Evolutionary conservation across 1,139 yeast genomes (phyloP).

Genomic region (Taphrina deformans): DNA sequence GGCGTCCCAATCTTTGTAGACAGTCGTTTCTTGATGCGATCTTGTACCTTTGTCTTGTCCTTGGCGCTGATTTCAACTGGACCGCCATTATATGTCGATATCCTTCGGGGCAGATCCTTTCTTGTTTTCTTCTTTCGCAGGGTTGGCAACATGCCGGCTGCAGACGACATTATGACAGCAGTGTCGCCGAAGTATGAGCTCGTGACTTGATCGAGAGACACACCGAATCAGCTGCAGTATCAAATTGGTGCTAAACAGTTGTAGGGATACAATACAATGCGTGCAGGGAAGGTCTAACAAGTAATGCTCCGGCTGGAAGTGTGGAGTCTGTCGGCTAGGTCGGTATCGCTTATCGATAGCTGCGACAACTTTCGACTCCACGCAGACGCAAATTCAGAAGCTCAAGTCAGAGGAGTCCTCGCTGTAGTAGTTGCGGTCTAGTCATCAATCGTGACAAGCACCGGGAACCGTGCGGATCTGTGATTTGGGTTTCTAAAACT

Average conservation of each 20-base stretch:
- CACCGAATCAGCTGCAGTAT: too few relatives aligned
- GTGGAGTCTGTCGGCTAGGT: not conserved
- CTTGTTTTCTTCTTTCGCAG: constrained; percentile 25
- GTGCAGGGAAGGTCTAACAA: not conserved
- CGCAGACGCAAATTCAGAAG: not conserved
- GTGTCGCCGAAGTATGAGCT: too few relatives aligned
- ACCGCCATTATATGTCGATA: constrained; percentile 23
- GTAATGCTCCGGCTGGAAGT: not conserved
- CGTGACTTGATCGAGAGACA: too few relatives aligned
- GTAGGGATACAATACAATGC: not conserved
- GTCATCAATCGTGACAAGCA: not conserved
- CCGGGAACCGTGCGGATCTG: too few relatives aligned
- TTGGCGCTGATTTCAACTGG: constrained; percentile 24
- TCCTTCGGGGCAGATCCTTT: constrained; percentile 26
- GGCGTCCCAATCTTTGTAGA: constrained; percentile 26
- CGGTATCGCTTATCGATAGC: constrained; percentile 1
- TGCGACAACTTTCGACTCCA: not conserved
- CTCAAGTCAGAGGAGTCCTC: not conserved
- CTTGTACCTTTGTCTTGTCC: constrained; percentile 28
- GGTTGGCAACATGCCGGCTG: constrained; percentile 17
- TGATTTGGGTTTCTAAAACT: too few relatives aligned
- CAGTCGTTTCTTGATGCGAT: constrained; percentile 29
- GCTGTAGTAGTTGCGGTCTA: not conserved
- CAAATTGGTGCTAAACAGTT: too few relatives aligned
- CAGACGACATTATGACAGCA: constrained; percentile 10